Percentiles rank a stretch among this genome's conserved stretches.
These are phyloP conservation scores for Hemileccinum hortonii DNA, from an alignment of 1,284 basidiomycete genomes.

Conservation along the genomic window DNA sequence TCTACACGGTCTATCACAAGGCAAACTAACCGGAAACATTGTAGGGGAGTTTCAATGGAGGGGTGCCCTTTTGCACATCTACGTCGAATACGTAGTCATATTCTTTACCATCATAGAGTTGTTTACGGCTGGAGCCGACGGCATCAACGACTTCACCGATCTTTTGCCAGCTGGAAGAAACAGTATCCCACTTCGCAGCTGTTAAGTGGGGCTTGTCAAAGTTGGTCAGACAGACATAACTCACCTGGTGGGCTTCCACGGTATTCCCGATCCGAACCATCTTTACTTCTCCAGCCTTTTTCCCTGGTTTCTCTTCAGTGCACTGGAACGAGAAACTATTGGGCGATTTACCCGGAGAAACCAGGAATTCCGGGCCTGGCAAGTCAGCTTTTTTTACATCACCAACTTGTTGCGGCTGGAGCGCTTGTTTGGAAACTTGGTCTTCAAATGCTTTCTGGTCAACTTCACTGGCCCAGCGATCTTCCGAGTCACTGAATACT, in stretches of 20 bases:
- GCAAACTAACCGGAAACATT: constrained; percentile 72
- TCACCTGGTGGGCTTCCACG: constrained; percentile 87
- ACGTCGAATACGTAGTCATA: constrained; percentile 99
- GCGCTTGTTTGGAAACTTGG: constrained; percentile 66
- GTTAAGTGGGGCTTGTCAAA: constrained; percentile 1
- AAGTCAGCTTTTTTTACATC: constrained; percentile 90
- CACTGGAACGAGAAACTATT: background rate
- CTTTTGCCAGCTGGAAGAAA: constrained; percentile 78
- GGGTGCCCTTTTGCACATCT: constrained; percentile 90
- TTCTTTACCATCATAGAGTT: constrained; percentile 88
- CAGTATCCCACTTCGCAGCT: constrained; percentile 70
- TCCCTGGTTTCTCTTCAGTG: constrained; percentile 51
- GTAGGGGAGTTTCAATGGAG: constrained; percentile 92
- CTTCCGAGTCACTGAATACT: constrained; percentile 78
- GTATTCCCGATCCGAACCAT: constrained; percentile 80
- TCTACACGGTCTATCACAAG: constrained; percentile 3
- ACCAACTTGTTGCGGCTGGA: constrained; percentile 82
- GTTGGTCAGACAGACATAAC: constrained; percentile 13
- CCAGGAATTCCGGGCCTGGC: constrained; percentile 81
- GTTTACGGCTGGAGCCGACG: constrained; percentile 83
- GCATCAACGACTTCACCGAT: constrained; percentile 96
- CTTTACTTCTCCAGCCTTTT: constrained; percentile 88
- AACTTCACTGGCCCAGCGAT: constrained; percentile 69
- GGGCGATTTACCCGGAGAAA: constrained; percentile 54
- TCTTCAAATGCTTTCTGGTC: constrained; percentile 74